Conservation (phyloP, 441 rosid species). For the Gossypium aridum region DNA sequence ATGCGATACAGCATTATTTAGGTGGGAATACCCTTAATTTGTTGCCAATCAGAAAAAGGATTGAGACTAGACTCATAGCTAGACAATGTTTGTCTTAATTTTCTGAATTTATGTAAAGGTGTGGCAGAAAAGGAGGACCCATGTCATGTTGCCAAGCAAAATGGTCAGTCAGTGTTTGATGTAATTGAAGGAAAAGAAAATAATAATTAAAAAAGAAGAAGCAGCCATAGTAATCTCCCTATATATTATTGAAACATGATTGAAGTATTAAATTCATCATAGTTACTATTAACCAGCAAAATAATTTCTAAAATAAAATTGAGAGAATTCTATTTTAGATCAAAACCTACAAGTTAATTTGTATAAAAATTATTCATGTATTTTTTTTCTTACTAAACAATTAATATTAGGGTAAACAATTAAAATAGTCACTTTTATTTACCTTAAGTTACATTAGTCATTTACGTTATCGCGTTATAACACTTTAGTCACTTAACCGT, state of each 20-base stretch:
- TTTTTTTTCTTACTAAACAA: too few relatives aligned
- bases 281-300: not conserved
- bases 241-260: not conserved
- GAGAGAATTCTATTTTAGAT: not conserved
- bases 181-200: not conserved
- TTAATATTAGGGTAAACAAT: too few relatives aligned
- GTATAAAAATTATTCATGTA: not conserved
- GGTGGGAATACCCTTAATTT: constrained; percentile 9
- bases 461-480: too few relatives aligned
- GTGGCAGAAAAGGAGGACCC: constrained; percentile 23
- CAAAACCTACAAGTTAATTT: not conserved
- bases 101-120: constrained; percentile 10
- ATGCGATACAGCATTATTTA: not conserved
- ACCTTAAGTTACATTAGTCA: too few relatives aligned
- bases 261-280: not conserved
- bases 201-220: not conserved
- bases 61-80: not conserved
- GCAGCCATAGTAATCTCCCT: too few relatives aligned
- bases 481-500: too few relatives aligned
- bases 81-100: not conserved
- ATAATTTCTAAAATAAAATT: not conserved
- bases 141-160: constrained; percentile 16
- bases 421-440: too few relatives aligned
- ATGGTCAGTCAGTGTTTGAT: constrained; percentile 12
- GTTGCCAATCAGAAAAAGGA: not conserved